Evolutionary conservation across 2,329 filamentous ascomycete genomes (phyloP), one percentile per base, ranked within the genome.

Genomic region (Reticulascus tulasneorum): DNA sequence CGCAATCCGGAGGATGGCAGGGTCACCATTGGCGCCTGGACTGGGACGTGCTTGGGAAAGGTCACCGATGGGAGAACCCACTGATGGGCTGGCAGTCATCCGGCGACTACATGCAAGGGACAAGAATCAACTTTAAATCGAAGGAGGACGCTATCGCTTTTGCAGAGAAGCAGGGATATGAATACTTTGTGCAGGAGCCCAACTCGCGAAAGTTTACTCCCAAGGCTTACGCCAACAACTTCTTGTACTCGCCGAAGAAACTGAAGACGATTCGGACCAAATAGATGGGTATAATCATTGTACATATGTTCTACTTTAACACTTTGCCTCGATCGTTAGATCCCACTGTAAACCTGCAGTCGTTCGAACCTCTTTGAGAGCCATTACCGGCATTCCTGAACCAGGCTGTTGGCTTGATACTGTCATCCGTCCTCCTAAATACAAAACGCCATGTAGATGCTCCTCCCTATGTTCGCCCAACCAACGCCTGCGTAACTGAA

Each of bases 21-120:
- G 70, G 77, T 37, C 79, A 86, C 58, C 78, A 84, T 55, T 98
- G 93, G 93, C 84, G 90, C 33, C 94, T 98, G 89, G 93, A 98
- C 63, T 98, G 93, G 93, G 93, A 98, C 60, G 80, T 94, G 31
- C 74, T 97, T 21, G 67, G 75, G 52, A 96, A 94, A 70, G 93
- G 93, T 44, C 87, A 96, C 66, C 79, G 93, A 52, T 98, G 93
- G 94, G 93, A 98, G 72, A 98, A 98, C 67, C 87, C 85, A 29
- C 67, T 98, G 60, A 98, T 98, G 79, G 93, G 93, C 43, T 98
- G 94, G 94, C 90, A 96, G 61, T 97, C 91, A 17, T 94, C 89
- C 13, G 91, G 77, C 37, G 93, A 98, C 64, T 80, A 79, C 58
- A 93, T 98, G 88, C 90, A 98, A 64, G 91, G 89, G 55, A 94